Conservation (phyloP, 345 rosid species). For the Alliaria petiolata region DNA sequence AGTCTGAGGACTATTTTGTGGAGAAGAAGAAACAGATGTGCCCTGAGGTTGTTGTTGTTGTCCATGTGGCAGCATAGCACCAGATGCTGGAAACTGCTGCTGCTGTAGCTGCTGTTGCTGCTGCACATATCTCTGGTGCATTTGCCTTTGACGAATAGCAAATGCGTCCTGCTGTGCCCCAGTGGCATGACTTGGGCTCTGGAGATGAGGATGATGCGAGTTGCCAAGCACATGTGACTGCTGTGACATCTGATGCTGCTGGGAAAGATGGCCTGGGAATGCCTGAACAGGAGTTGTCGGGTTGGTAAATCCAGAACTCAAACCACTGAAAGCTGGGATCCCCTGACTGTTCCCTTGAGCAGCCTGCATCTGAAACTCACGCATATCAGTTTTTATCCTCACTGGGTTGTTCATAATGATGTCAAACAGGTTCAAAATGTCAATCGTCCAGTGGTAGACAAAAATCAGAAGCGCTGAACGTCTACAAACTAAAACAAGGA, state of each 20-base stretch:
- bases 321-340: constrained; percentile 60
- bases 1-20: constrained; percentile 67
- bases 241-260: constrained; percentile 65
- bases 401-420: constrained; percentile 50
- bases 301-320: constrained; percentile 69
- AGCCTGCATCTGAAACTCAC: constrained; percentile 72
- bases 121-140: constrained; percentile 69
- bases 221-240: constrained; percentile 55
- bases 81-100: constrained; percentile 61
- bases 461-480: constrained; percentile 6
- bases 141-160: constrained; percentile 66
- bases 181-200: constrained; percentile 54
- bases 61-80: constrained; percentile 52
- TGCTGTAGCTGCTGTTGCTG: constrained; percentile 71
- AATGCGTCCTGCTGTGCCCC: constrained; percentile 66
- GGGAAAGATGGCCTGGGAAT: constrained; percentile 69
- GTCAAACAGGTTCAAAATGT: constrained; percentile 31
- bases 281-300: constrained; percentile 65
- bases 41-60: constrained; percentile 60
- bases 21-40: constrained; percentile 67
- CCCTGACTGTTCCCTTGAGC: constrained; percentile 67
- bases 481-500: constrained; percentile 18
- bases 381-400: constrained; percentile 48
- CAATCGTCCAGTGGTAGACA: constrained; percentile 10
- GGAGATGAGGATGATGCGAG: constrained; percentile 69